Base-by-base conservation (phyloP, 2,329 filamentous ascomycete species). In the Aspergillus luchuensis region DNA sequence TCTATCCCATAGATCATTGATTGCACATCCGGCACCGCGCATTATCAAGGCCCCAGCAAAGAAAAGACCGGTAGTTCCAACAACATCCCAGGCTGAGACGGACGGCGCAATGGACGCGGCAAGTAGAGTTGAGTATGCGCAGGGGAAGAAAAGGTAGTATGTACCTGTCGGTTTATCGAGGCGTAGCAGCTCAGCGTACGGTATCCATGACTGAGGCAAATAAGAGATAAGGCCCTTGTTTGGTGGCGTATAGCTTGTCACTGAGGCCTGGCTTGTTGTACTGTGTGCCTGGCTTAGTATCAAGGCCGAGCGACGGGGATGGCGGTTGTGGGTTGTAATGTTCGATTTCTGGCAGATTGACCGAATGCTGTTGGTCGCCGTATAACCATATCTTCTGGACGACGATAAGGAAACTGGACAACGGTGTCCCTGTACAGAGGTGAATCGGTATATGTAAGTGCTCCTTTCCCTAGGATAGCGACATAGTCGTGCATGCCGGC, bases 1-100 rank as follows among this genome's bases (percentile, higher is more conserved):
- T 51, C 80, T 78, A 65, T 87, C 84, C 71, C 82, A 79, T 36
- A 80, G 78, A 66, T 86, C 84, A 67, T 87, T 86, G 74, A 84
- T 85, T 0, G 82, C 78, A 67, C 84, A 86, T 4, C 80, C 76
- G 19, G 79, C 79, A 25, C 81, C 79, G 55, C 83, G 78, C 73
- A 84, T 78, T 55, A 85, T 76, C 63, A 84, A 68, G 15, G 79
- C 80, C 43, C 77, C 75, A 13, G 71, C 74, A 65, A 76, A 80
- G 63, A 77, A 79, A 25, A 76, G 72, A 21, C 70, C 78, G 43
- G 69, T 71, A 41, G 74, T 76, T 52, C 73, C 76, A 61, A 75
- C 52, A 7, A 81, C 71, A 50, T 79, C 74, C 28, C 71, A 56
- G 6, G 74, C 74, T 21, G 63, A 65, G 30, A 67, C 69, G 10